Percentiles rank a stretch among this genome's conserved stretches.
Conservation (phyloP, 148 eudicot species). For the Arbutus unedo region DNA sequence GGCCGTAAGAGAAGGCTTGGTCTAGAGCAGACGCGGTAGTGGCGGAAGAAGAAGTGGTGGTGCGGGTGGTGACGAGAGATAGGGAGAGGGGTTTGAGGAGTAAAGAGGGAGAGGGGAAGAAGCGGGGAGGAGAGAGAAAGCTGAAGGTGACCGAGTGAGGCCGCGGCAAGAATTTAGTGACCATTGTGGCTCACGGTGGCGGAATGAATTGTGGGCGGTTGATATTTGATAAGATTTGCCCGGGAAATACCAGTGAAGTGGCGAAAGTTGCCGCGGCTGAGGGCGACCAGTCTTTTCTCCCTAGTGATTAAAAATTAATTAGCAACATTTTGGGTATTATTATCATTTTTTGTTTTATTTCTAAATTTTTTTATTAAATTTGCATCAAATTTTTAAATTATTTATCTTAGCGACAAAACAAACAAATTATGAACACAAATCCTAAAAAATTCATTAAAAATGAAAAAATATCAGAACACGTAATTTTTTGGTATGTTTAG, state of each 20-base stretch:
- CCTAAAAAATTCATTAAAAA: too few relatives aligned
- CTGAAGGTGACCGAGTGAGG: constrained; percentile 25
- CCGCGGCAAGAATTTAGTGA: constrained; percentile 30
- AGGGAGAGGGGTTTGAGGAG: constrained; percentile 21
- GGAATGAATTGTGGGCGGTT: neutral
- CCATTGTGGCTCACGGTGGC: constrained; percentile 4
- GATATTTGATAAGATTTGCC: neutral
- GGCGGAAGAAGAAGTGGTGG: neutral
- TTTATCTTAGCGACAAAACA: too few relatives aligned
- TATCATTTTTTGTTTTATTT: neutral
- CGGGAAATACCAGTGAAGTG: neutral
- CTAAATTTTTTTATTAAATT: too few relatives aligned
- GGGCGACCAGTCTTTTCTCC: neutral
- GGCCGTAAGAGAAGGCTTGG: too few relatives aligned
- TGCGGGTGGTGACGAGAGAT: constrained; percentile 23
- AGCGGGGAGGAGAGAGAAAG: constrained; percentile 19
- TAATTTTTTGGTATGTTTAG: too few relatives aligned
- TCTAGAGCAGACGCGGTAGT: neutral
- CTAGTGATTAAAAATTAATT: too few relatives aligned
- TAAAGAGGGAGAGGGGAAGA: constrained; percentile 19
- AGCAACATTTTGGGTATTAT: too few relatives aligned
- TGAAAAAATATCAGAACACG: too few relatives aligned
- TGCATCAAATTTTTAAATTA: too few relatives aligned
- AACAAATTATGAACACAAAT: too few relatives aligned
- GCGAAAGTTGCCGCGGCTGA: neutral